phyloP scores from a whole-genome alignment of 495 filamentous ascomycete genomes.

The Trichoderma erinaceum region DNA sequence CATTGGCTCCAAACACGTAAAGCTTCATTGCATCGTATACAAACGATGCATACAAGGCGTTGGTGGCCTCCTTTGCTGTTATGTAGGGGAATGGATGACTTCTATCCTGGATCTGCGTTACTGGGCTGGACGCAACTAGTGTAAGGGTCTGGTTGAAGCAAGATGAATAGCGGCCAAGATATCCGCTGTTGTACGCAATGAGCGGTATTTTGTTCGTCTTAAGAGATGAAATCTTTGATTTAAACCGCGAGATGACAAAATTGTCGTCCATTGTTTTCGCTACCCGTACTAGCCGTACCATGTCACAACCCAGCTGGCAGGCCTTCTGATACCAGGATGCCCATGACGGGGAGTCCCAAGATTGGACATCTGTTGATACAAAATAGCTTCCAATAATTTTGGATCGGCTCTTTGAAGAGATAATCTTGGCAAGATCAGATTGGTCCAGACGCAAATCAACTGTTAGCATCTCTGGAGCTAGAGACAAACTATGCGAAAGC shows the following conservation, averaged over 20 bases:
- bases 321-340: constrained; percentile 50
- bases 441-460: constrained; percentile 54
- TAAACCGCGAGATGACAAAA: constrained; percentile 48
- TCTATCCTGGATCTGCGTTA: constrained; percentile 7
- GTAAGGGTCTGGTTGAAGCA: constrained; percentile 64
- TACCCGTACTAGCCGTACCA: constrained; percentile 54
- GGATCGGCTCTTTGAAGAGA: constrained; percentile 50
- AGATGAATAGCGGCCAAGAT: constrained; percentile 54
- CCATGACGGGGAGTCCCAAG: constrained; percentile 54
- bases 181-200: constrained; percentile 63
- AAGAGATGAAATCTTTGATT: constrained; percentile 35
- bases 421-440: constrained; percentile 39
- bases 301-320: constrained; percentile 52
- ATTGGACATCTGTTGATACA: constrained; percentile 31
- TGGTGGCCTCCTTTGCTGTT: constrained; percentile 54
- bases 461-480: constrained; percentile 62
- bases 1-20: constrained; percentile 63
- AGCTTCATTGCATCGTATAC: constrained; percentile 57
- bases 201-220: constrained; percentile 44
- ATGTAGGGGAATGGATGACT: constrained; percentile 31
- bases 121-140: constrained; percentile 37
- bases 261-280: constrained; percentile 53
- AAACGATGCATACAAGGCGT: constrained; percentile 47
- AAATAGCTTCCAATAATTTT: constrained; percentile 59
- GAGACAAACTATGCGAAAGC: constrained; percentile 53